phyloP scores from a whole-genome alignment of 805 yeast species.

The Candida succiphila region DNA sequence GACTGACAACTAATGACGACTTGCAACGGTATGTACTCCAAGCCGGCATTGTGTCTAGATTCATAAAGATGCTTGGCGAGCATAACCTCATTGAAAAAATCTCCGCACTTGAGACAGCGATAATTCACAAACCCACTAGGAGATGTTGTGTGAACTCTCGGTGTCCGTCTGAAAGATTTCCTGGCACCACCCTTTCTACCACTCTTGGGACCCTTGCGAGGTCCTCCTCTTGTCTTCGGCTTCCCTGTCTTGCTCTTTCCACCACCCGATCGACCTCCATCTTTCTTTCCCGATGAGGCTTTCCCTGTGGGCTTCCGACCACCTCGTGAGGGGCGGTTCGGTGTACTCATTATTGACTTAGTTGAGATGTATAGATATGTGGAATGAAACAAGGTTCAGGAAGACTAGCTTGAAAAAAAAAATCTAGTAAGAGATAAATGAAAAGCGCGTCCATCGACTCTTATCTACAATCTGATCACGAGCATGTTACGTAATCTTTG shows the following conservation, averaged over 20 bases:
- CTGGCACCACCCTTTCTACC: not conserved
- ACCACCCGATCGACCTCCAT: not conserved
- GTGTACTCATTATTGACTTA: too few relatives aligned
- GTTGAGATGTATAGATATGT: too few relatives aligned
- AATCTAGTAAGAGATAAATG: too few relatives aligned
- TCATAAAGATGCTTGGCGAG: slow-evolving; percentile 1
- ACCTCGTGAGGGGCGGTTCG: too few relatives aligned
- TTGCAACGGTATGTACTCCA: not conserved
- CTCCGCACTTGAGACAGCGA: not conserved
- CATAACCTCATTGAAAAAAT: not conserved
- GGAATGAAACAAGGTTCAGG: too few relatives aligned
- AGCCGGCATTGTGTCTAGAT: not conserved
- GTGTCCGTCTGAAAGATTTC: not conserved
- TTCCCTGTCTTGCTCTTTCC: not conserved
- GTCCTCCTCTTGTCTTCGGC: not conserved
- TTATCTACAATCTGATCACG: too few relatives aligned
- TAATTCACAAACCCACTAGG: not conserved
- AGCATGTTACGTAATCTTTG: too few relatives aligned
- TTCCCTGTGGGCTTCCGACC: not conserved
- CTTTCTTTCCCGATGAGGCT: not conserved
- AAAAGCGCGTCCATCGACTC: too few relatives aligned
- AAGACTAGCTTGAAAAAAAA: too few relatives aligned
- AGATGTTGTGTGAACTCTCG: not conserved
- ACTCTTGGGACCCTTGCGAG: not conserved
- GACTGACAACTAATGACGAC: not conserved